Evolutionary conservation across 129 eudicot genomes (phyloP).

Genomic region (Apium graveolens): DNA sequence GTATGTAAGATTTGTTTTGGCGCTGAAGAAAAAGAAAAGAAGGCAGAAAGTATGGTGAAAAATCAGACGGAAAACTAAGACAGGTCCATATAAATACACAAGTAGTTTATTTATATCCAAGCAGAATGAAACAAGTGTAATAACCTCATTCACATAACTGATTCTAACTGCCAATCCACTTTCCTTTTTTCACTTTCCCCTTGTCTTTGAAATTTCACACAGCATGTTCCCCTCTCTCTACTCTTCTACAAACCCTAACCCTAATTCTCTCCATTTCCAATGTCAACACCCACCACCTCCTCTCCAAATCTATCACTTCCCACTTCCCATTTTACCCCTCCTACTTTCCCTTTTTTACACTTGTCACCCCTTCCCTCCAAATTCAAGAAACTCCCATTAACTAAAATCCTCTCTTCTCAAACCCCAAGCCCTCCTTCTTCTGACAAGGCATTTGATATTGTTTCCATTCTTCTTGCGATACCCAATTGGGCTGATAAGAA

Average conservation of each 20-base stretch:
- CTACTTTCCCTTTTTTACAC: constrained; percentile 26
- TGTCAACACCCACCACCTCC: constrained; percentile 39
- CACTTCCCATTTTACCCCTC: constrained; percentile 33
- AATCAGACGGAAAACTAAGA: no score
- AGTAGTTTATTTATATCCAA: constrained; percentile 20
- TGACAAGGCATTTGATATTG: constrained; percentile 12
- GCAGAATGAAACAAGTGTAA: constrained; percentile 25
- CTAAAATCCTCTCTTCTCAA: constrained; percentile 38
- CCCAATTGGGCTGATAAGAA: constrained; percentile 85
- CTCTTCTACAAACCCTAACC: constrained; percentile 30
- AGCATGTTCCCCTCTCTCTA: constrained; percentile 31
- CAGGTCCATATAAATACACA: neutral
- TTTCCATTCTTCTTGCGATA: constrained; percentile 43
- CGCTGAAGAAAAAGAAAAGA: no score
- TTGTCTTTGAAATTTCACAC: constrained; percentile 19
- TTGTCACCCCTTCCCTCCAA: constrained; percentile 30
- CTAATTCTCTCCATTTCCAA: constrained; percentile 19
- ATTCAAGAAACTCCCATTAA: constrained; percentile 19
- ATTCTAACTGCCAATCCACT: constrained; percentile 47
- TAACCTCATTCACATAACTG: constrained; percentile 72
- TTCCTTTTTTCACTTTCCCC: constrained; percentile 12
- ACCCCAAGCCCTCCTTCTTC: constrained; percentile 24
- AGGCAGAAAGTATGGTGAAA: no score
- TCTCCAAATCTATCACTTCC: constrained; percentile 25
- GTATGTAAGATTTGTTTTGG: no score